phyloP scores from a whole-genome alignment of 2,329 filamentous ascomycete species.

The Elsinoe batatas region DNA sequence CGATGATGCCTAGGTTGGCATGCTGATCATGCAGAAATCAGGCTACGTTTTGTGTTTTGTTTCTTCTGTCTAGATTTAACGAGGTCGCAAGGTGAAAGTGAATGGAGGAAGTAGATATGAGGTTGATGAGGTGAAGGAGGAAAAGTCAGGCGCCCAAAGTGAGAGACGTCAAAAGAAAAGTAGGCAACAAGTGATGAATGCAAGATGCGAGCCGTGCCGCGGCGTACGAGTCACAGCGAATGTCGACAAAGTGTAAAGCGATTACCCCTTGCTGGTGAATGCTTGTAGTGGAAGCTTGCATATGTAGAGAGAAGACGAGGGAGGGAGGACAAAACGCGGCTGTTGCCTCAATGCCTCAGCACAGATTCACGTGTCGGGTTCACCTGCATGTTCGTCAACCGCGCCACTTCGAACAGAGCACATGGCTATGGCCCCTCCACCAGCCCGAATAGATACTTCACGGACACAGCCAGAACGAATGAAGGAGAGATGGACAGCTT shows the following conservation, averaged over 20 bases:
- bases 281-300: not conserved
- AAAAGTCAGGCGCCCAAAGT: not conserved
- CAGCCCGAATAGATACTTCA: no score
- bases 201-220: slow-evolving; percentile 1
- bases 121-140: not conserved
- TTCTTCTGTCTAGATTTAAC: no score
- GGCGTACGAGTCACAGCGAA: not conserved
- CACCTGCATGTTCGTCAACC: not conserved
- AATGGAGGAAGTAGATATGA: slow-evolving; percentile 7
- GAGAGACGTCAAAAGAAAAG: not conserved
- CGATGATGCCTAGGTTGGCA: not conserved
- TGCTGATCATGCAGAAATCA: not conserved
- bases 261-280: not conserved
- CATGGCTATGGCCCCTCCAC: not conserved
- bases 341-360: slow-evolving; percentile 6
- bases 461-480: not conserved
- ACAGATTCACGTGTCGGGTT: not conserved
- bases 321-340: not conserved
- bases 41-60: not conserved
- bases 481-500: not conserved
- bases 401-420: not conserved
- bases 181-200: not conserved
- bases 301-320: not conserved
- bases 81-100: not conserved
- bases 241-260: no score